phyloP scores from a whole-genome alignment of 1,284 basidiomycete genomes.

The Boletus semigastroideus region DNA sequence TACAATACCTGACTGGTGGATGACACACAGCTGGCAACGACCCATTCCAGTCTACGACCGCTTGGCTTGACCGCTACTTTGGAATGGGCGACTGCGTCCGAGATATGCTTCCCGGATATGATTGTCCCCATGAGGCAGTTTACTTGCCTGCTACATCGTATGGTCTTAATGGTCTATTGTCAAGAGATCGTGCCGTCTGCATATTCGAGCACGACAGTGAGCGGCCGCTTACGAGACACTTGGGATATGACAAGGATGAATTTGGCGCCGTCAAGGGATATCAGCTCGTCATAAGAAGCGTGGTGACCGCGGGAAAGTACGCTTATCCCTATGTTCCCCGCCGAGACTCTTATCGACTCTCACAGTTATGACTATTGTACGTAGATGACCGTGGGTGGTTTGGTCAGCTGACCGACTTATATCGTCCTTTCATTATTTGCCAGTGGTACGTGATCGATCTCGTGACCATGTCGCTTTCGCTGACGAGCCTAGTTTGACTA shows the following conservation, averaged over 20 bases:
- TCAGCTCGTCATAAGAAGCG: slow-evolving; percentile 53
- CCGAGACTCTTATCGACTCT: not conserved
- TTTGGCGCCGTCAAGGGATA: slow-evolving; percentile 62
- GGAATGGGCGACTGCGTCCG: slow-evolving; percentile 60
- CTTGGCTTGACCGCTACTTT: slow-evolving; percentile 66
- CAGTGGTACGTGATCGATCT: slow-evolving; percentile 36
- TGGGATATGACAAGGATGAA: slow-evolving; percentile 49
- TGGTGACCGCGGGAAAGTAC: slow-evolving; percentile 63
- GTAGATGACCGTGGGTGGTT: slow-evolving; percentile 18
- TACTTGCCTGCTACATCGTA: slow-evolving; percentile 59
- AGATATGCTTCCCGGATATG: slow-evolving; percentile 61
- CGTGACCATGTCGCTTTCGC: not conserved
- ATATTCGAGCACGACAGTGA: slow-evolving; percentile 63
- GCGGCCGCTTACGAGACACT: slow-evolving; percentile 59
- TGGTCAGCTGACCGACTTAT: not conserved
- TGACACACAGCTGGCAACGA: slow-evolving; percentile 53
- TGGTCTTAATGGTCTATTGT: slow-evolving; percentile 42
- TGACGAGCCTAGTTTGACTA: slow-evolving; percentile 54
- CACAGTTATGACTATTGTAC: slow-evolving; percentile 53
- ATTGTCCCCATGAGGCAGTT: slow-evolving; percentile 62
- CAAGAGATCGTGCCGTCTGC: slow-evolving; percentile 55
- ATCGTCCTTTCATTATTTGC: not conserved
- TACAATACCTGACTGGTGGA: not conserved
- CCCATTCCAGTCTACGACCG: slow-evolving; percentile 60
- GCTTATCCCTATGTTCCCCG: slow-evolving; percentile 18